Conservation (phyloP, 2,329 filamentous ascomycete species). For the Diaporthe sp. region DNA sequence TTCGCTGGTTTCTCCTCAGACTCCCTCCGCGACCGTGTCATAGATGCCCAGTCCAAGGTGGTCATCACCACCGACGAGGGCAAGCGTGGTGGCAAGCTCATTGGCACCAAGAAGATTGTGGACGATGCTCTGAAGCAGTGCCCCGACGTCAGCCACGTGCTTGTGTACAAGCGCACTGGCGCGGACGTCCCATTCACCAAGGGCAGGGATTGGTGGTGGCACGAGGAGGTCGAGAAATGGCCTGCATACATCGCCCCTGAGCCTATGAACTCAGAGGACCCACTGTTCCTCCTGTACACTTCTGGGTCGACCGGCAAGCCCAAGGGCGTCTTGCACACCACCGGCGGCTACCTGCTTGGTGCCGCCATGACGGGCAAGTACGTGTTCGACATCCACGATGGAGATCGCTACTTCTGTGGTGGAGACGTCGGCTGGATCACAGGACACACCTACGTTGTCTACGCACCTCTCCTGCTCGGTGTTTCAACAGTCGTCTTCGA, state of each 20-base stretch:
- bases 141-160: slow-evolving; percentile 84
- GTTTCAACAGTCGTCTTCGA: slow-evolving; percentile 97
- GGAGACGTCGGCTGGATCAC: slow-evolving; percentile 99
- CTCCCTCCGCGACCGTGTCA: slow-evolving; percentile 93
- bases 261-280: slow-evolving; percentile 92
- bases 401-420: slow-evolving; percentile 96
- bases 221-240: slow-evolving; percentile 98
- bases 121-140: slow-evolving; percentile 98
- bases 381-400: slow-evolving; percentile 96
- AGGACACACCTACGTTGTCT: slow-evolving; percentile 98
- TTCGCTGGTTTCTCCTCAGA: slow-evolving; percentile 98
- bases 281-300: slow-evolving; percentile 97
- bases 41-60: slow-evolving; percentile 91
- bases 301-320: slow-evolving; percentile 98
- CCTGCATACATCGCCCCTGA: slow-evolving; percentile 92
- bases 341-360: slow-evolving; percentile 93
- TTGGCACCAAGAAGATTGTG: slow-evolving; percentile 99
- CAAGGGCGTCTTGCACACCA: slow-evolving; percentile 99
- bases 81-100: slow-evolving; percentile 96
- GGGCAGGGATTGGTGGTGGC: slow-evolving; percentile 96
- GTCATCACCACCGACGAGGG: slow-evolving; percentile 98
- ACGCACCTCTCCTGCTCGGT: slow-evolving; percentile 92
- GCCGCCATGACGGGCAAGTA: slow-evolving; percentile 97
- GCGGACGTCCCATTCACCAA: slow-evolving; percentile 91
- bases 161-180: slow-evolving; percentile 96